Evolutionary conservation across 805 yeast genomes (phyloP).

Genomic region (Sungouiella blattae): DNA sequence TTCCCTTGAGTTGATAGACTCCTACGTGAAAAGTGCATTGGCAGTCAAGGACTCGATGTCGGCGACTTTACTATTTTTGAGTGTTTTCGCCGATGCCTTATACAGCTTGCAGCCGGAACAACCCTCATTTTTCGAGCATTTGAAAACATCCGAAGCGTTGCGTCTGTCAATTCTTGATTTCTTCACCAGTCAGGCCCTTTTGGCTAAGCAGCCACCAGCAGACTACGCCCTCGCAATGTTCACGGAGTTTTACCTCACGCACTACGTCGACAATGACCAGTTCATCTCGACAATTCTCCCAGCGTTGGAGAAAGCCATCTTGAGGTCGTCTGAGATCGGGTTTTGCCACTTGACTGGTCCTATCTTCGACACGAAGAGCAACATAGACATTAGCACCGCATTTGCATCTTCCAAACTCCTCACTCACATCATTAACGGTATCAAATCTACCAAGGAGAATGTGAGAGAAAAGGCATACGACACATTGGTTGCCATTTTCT

Average conservation of each 20-base stretch:
- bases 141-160: conserved; percentile 8
- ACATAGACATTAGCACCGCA: conserved; percentile 40
- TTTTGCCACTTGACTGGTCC: conserved; percentile 53
- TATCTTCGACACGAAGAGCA: conserved; percentile 31
- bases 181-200: conserved; percentile 39
- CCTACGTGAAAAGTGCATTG: conserved; percentile 2
- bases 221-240: conserved; percentile 33
- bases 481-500: conserved; percentile 25
- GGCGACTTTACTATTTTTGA: conserved; percentile 19
- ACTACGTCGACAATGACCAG: conserved; percentile 35
- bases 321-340: conserved; percentile 75
- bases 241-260: conserved; percentile 39
- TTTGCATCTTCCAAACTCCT: conserved; percentile 43
- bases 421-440: conserved; percentile 47
- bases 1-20: conserved; percentile 3
- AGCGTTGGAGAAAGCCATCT: conserved; percentile 64
- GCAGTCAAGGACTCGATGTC: conserved; percentile 4
- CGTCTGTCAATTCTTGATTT: conserved; percentile 14
- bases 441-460: conserved; percentile 69
- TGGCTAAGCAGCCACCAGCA: conserved; percentile 43
- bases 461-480: conserved; percentile 51
- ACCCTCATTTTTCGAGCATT: conserved; percentile 19
- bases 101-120: conserved; percentile 21
- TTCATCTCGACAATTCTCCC: conserved; percentile 48
- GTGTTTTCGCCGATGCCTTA: conserved; percentile 21